phyloP scores from a whole-genome alignment of 768 basidiomycete species.

The Pisolithus marmoratus region DNA sequence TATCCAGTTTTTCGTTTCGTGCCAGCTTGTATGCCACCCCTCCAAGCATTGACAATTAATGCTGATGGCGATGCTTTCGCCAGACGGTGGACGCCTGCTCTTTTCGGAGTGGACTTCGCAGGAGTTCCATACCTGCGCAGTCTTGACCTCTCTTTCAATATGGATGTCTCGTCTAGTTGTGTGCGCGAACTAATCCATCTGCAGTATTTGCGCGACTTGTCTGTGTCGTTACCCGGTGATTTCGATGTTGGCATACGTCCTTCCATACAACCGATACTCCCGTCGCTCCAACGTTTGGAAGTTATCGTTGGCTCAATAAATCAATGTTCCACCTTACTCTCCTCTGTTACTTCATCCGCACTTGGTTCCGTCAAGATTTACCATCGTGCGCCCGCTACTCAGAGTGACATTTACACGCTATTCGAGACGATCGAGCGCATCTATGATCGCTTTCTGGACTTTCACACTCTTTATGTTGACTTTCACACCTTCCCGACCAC shows the following conservation, averaged over 20 bases:
- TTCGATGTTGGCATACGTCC: slow-evolving; percentile 8
- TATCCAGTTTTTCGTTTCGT: too few species aligned
- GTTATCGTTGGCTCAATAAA: slow-evolving; percentile 18
- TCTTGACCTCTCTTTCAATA: slow-evolving; percentile 17
- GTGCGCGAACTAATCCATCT: slow-evolving; percentile 16
- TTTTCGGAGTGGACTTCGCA: slow-evolving; percentile 8
- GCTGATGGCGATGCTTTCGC: slow-evolving; percentile 9
- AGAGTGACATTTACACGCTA: slow-evolving; percentile 15
- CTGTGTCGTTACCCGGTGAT: slow-evolving; percentile 14
- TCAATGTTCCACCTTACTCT: slow-evolving; percentile 22
- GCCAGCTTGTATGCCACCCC: too few species aligned
- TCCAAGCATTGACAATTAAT: slow-evolving; percentile 12
- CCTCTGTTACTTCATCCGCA: slow-evolving; percentile 16
- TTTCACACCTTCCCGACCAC: too few species aligned
- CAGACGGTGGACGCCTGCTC: neutral
- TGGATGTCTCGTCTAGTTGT: slow-evolving; percentile 19
- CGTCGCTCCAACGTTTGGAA: slow-evolving; percentile 15
- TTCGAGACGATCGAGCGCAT: slow-evolving; percentile 12
- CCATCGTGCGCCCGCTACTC: slow-evolving; percentile 23
- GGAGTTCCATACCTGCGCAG: slow-evolving; percentile 16
- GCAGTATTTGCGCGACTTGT: slow-evolving; percentile 19
- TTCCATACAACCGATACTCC: slow-evolving; percentile 10
- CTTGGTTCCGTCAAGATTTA: slow-evolving; percentile 18
- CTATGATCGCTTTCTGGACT: neutral
- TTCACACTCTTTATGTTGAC: slow-evolving; percentile 16